phyloP scores from a whole-genome alignment of 768 basidiomycete species.

The Lactarius hengduanensis region DNA sequence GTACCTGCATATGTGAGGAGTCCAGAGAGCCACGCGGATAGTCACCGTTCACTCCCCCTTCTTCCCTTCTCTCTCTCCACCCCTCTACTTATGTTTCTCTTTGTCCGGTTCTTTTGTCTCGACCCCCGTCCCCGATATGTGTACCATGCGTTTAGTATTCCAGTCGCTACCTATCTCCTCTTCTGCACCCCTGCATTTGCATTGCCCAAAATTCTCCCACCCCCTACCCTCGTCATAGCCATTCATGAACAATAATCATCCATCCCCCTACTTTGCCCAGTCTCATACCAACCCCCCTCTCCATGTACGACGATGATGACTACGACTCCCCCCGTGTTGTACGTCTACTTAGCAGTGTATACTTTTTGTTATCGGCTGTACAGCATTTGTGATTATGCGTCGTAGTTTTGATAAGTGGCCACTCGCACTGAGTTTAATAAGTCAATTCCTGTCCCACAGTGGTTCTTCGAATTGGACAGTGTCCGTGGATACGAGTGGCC shows the following conservation, averaged over 20 bases:
- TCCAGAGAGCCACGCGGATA: background rate
- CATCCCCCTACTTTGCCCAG: background rate
- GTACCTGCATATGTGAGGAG: slow-evolving; percentile 46
- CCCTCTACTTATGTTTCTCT: slow-evolving; percentile 7
- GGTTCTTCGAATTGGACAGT: background rate
- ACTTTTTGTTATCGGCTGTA: slow-evolving; percentile 20
- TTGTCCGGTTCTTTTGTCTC: slow-evolving; percentile 13
- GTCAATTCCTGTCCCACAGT: background rate
- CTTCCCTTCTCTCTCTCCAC: background rate
- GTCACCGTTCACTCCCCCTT: background rate
- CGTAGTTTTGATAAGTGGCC: background rate
- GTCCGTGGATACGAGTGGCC: background rate
- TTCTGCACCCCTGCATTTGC: slow-evolving; percentile 7
- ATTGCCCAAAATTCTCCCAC: slow-evolving; percentile 10
- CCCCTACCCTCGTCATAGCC: background rate
- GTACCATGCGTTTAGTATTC: slow-evolving; percentile 26
- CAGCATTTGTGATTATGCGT: slow-evolving; percentile 11
- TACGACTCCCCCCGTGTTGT: slow-evolving; percentile 17
- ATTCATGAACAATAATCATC: slow-evolving; percentile 14
- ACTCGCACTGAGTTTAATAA: background rate
- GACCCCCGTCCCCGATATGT: slow-evolving; percentile 19
- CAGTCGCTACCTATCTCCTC: background rate
- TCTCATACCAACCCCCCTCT: slow-evolving; percentile 2
- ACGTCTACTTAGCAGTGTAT: slow-evolving; percentile 20
- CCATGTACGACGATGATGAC: slow-evolving; percentile 12